Evolutionary conservation across 352 stramenopile genomes (phyloP), one percentile per base, ranked within the genome.

Genomic region (Pythium myriotylum): DNA sequence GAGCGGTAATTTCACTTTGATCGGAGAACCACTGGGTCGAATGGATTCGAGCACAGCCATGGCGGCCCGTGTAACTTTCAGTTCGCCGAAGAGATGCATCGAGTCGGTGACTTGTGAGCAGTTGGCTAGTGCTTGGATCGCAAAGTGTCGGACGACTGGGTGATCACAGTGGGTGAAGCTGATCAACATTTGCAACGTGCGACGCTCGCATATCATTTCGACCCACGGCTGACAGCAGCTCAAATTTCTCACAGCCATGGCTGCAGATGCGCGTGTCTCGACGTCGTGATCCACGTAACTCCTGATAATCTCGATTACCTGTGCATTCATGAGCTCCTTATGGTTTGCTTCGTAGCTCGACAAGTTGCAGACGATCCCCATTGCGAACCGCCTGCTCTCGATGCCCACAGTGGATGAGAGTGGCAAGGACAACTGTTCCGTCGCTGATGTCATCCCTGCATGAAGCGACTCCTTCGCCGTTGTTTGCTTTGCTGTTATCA

Each of bases 331-430:
- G 39, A 94, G 79, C 42, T 94, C 83, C 47, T 89, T 77, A 69
- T 92, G 85, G 66, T 94, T 94, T 48, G 76, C 71, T 17, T 91
- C 81, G 58, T 84, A 88, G 37, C 76, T 86, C 3, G 81, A 77
- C 43, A 94, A 60, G 48, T 94, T 94, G 56, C 82, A 92, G 26
- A 92, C 76, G 40, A 92, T 89, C 22, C 74, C 81, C 39, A 92
- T 76, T 0, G 80, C 83, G 32, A 73, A 83, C 0, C 81, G 68
- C 17, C 79, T 73, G 41, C 73, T 90, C 17, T 89, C 74, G 10
- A 51, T 40, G 13, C 61, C 77, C 9, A 90, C 46, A 9, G 62
- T 50, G 12, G 57, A 27, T 1, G 46, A 20, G 13, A 65, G 19
- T 4, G 43, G 50, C 14, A 57, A 39, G 0, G 57, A 68, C 12